Evolutionary conservation across 345 rosid genomes (phyloP).

Genomic region (Erodium maritimum): DNA sequence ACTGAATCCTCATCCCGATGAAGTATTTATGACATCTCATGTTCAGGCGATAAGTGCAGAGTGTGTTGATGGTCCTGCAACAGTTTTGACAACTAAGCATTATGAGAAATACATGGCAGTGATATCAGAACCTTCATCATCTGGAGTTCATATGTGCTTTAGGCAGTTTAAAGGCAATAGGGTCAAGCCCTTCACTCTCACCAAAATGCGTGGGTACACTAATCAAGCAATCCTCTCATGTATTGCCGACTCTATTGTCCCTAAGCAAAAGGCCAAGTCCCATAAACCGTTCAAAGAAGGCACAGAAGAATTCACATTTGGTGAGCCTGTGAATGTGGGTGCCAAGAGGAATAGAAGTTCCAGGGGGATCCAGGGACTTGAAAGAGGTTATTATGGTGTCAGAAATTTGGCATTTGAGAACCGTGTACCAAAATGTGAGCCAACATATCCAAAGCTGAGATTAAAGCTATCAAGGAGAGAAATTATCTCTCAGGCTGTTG

Average conservation of each 20-base stretch:
- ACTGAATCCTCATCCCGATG: conserved; percentile 21
- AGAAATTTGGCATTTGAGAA: conserved; percentile 6
- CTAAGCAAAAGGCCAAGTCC: conserved; percentile 15
- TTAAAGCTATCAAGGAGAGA: conserved; percentile 18
- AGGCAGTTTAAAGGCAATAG: conserved; percentile 31
- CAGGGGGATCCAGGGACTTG: conserved; percentile 6
- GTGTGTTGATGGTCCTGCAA: conserved; percentile 29
- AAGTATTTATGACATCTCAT: conserved; percentile 32
- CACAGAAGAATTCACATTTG: conserved; percentile 8
- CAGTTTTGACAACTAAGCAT: conserved; percentile 32
- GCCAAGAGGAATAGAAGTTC: conserved; percentile 12
- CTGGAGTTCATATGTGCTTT: conserved; percentile 23
- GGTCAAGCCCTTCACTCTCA: conserved; percentile 32
- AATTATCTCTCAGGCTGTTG: conserved; percentile 6
- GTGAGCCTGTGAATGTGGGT: conserved; percentile 6
- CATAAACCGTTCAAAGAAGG: conserved; percentile 7
- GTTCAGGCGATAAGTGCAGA: conserved; percentile 37
- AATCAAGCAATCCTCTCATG: conserved; percentile 28
- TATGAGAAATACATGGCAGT: conserved; percentile 22
- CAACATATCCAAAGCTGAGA: conserved; percentile 19
- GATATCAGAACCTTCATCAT: conserved; percentile 6
- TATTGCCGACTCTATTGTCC: conserved; percentile 7
- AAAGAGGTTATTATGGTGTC: conserved; percentile 10
- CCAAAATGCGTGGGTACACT: conserved; percentile 34
- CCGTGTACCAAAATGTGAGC: conserved; percentile 4